A percentile compares a stretch with the other conserved stretches of the same genome.
Evolutionary conservation across 345 rosid species (phyloP).

Genomic region (Populus tremula): DNA sequence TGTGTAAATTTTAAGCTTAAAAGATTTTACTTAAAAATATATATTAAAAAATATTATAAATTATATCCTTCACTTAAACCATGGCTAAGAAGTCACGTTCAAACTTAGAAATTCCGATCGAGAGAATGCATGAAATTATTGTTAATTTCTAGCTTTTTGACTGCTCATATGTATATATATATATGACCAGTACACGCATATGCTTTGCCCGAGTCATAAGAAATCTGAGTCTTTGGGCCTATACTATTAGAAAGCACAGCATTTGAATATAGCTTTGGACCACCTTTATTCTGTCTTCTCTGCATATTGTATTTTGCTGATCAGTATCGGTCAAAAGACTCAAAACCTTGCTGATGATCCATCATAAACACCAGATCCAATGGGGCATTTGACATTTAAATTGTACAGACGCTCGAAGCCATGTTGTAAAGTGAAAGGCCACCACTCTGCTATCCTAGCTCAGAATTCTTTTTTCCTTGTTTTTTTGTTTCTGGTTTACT

Average conservation of each 20-base stretch:
- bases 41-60: too few species aligned
- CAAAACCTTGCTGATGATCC: background rate
- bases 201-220: background rate
- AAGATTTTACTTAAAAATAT: too few species aligned
- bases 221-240: background rate
- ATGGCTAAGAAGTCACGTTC: background rate
- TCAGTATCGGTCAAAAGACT: background rate
- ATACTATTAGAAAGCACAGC: background rate
- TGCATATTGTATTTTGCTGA: background rate
- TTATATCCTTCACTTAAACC: background rate
- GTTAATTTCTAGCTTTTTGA: too few species aligned
- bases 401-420: too few species aligned
- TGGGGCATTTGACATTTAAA: background rate
- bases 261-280: background rate
- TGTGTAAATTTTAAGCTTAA: too few species aligned
- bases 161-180: too few species aligned
- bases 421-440: too few species aligned
- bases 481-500: too few species aligned
- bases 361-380: background rate
- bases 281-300: background rate
- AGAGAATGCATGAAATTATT: background rate
- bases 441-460: too few species aligned
- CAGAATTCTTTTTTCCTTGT: too few species aligned
- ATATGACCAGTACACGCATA: background rate
- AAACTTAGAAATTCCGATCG: background rate